phyloP scores from a whole-genome alignment of 306 rosid species.

The Corylus heterophylla region DNA sequence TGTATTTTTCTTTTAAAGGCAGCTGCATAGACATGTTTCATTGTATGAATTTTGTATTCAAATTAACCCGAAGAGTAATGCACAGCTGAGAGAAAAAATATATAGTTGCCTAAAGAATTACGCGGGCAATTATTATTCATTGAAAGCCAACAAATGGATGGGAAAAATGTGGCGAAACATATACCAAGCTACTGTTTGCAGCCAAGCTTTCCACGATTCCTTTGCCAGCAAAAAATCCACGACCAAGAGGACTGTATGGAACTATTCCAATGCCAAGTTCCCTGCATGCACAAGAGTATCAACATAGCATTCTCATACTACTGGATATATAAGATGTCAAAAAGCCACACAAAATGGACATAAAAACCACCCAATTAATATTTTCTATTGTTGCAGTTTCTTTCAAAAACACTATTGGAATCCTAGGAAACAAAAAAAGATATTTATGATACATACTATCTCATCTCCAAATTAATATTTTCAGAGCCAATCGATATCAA shows the following conservation, averaged over 20 bases:
- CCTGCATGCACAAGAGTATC: constrained; percentile 34
- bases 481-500: not conserved
- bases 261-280: constrained; percentile 83
- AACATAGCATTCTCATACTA: not conserved
- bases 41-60: not conserved
- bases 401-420: not conserved
- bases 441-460: not conserved
- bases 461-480: not conserved
- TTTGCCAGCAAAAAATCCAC: constrained; percentile 80
- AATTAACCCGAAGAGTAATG: not conserved
- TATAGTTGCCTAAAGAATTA: not conserved
- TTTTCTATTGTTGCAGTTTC: not conserved
- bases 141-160: not conserved
- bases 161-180: not conserved
- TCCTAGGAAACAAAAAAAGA: not conserved
- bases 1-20: not conserved
- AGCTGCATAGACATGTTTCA: too few relatives aligned
- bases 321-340: not conserved
- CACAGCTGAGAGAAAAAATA: not conserved
- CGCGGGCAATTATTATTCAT: not conserved
- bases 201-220: constrained; percentile 56
- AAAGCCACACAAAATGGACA: not conserved
- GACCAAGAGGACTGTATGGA: constrained; percentile 83
- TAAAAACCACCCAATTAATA: not conserved
- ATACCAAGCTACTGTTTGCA: constrained; percentile 46